Conservation (phyloP, 106 monocot species). For the Allium fistulosum region DNA sequence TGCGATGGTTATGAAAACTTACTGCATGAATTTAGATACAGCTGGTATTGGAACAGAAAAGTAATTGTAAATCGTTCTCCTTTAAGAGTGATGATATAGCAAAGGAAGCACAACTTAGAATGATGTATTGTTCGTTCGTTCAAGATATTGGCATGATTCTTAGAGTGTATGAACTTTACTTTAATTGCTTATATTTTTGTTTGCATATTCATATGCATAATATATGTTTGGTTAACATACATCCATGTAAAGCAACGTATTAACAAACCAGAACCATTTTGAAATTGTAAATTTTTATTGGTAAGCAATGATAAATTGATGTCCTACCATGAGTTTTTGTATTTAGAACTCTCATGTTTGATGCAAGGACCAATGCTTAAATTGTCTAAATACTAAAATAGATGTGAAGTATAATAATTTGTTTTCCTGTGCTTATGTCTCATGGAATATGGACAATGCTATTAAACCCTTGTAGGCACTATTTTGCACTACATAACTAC, state of each 20-base stretch:
- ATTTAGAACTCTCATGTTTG: background rate
- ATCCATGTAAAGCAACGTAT: background rate
- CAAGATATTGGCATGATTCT: constrained; percentile 60
- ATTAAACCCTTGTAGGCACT: background rate
- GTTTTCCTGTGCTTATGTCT: background rate
- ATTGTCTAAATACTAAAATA: no score
- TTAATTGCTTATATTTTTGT: background rate
- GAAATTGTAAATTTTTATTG: background rate
- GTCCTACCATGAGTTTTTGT: no score
- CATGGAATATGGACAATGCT: background rate
- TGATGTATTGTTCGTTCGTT: constrained; percentile 54
- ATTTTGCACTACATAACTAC: background rate
- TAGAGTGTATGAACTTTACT: constrained; percentile 38
- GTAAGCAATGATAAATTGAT: no score
- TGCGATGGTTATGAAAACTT: background rate
- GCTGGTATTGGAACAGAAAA: constrained; percentile 37
- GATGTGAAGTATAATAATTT: no score
- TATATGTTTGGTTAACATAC: background rate
- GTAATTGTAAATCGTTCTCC: constrained; percentile 55
- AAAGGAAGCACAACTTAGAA: constrained; percentile 45
- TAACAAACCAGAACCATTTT: background rate
- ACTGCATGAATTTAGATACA: constrained; percentile 44
- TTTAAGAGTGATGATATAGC: constrained; percentile 43
- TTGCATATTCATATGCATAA: background rate
- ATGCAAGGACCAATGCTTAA: no score